A percentile compares a stretch with the other conserved stretches of the same genome.
phyloP scores from a whole-genome alignment of 495 filamentous ascomycete species.

The Talaromyces trachyspermus region DNA sequence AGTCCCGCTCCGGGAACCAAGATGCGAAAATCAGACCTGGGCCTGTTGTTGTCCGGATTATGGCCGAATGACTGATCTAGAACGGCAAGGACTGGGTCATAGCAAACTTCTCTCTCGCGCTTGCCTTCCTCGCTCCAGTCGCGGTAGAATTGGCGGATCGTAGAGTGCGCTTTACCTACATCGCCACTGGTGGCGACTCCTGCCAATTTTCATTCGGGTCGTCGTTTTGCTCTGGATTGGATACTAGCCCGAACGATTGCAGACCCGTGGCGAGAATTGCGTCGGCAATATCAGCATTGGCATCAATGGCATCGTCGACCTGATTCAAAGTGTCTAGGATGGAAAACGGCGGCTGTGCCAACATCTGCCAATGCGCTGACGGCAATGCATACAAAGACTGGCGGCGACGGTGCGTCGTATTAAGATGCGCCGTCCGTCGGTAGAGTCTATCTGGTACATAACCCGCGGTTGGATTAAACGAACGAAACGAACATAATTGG shows the following conservation, averaged over 20 bases:
- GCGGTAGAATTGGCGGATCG: slow-evolving; percentile 85
- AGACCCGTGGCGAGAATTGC: slow-evolving; percentile 63
- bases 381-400: slow-evolving; percentile 91
- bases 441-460: slow-evolving; percentile 72
- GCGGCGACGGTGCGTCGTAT: slow-evolving; percentile 80
- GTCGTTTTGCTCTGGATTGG: slow-evolving; percentile 18
- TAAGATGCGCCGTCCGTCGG: slow-evolving; percentile 71
- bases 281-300: slow-evolving; percentile 75
- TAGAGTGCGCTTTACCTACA: slow-evolving; percentile 83
- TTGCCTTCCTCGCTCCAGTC: slow-evolving; percentile 84
- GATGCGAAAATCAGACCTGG: slow-evolving; percentile 36
- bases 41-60: slow-evolving; percentile 29
- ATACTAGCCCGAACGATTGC: slow-evolving; percentile 51
- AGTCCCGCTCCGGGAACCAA: slow-evolving; percentile 87
- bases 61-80: slow-evolving; percentile 48
- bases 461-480: too few species aligned
- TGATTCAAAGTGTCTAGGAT: slow-evolving; percentile 66
- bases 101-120: slow-evolving; percentile 66
- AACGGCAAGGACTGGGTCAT: slow-evolving; percentile 59
- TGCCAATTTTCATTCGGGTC: slow-evolving; percentile 49
- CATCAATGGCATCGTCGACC: slow-evolving; percentile 83
- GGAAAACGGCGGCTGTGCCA: slow-evolving; percentile 73
- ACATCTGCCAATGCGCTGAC: slow-evolving; percentile 67
- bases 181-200: slow-evolving; percentile 59
- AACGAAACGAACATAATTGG: too few species aligned